Evolutionary conservation across 345 rosid genomes (phyloP).

Genomic region (Barbarea vulgaris): DNA sequence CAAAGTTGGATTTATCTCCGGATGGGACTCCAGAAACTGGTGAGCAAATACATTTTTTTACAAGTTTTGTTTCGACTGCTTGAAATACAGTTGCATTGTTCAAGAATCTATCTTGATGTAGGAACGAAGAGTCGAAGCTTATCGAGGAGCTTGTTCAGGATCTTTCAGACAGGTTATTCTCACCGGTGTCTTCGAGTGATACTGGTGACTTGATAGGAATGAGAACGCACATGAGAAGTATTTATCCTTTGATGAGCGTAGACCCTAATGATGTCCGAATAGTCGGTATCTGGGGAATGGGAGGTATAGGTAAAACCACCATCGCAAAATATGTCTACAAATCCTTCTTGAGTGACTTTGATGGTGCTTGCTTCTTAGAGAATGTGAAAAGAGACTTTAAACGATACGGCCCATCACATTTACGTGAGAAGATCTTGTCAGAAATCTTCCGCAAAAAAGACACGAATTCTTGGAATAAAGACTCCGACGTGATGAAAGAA

Average conservation of each 20-base stretch:
- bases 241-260: conserved; percentile 24
- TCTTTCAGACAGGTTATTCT: conserved; percentile 31
- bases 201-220: conserved; percentile 40
- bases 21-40: conserved; percentile 43
- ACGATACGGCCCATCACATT: conserved; percentile 9
- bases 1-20: conserved; percentile 35
- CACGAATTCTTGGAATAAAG: conserved; percentile 1
- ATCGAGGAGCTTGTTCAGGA: conserved; percentile 37
- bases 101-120: not conserved
- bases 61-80: not conserved
- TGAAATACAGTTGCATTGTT: not conserved
- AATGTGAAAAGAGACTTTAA: conserved; percentile 47
- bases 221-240: conserved; percentile 23
- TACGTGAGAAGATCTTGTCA: conserved; percentile 28
- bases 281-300: conserved; percentile 53
- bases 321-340: conserved; percentile 47
- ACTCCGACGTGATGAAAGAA: conserved; percentile 30
- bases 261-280: conserved; percentile 23
- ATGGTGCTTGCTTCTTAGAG: conserved; percentile 44
- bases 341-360: conserved; percentile 36
- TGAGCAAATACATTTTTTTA: not conserved
- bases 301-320: conserved; percentile 62
- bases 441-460: conserved; percentile 20
- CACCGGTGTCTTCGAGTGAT: not conserved
- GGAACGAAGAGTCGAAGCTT: conserved; percentile 42